Evolutionary conservation across 176 grass and related monocot genomes (phyloP), one percentile per base, ranked within the genome.

Genomic region (Hordeum vulgare): DNA sequence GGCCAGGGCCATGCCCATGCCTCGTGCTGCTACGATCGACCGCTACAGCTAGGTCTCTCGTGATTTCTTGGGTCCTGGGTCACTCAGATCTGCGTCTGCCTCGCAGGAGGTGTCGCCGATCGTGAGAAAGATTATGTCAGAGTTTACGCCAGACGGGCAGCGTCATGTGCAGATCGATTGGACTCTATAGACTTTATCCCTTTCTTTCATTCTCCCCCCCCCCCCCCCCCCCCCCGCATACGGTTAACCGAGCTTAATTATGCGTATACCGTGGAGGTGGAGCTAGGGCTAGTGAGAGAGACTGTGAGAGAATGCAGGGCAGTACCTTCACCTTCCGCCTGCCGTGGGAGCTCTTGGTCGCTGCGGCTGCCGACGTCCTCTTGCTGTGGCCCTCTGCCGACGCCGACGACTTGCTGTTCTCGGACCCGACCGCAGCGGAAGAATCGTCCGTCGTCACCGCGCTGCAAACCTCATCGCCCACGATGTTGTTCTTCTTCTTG

Each of bases 301-400:
- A n/a, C n/a, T n/a, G 9, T 3, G 25, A 5, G 26, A 25, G 15
- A 33, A 33, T 28, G 51, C 5, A 24, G 71, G 71, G 0, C 7
- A 24, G 70, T 83, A 94, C 86, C 87, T 98, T 98, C 8, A 91
- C 89, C 90, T 94, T 99, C 2, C 91, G 80, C 78, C 95, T 99
- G 63, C 87, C 89, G 2, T 94, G 81, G 23, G 89, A 83, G 60
- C 78, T 86, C 89, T 90, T 99, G 33, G 59, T 60, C 13, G 66
- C 36, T 18, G 77, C 39, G 24, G 68, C 24, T 11, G 71, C 24
- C 26, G 86, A 47, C 62, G 89, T 91, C 78, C 87, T 83, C 61
- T 83, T 88, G 81, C 85, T 87, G 25, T 90, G 76, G 9, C 45
- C 74, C 49, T 88, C 89, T 15, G 86, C 83, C n/a, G 86, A 87